Percentiles rank a stretch among this genome's conserved stretches.
Conservation (phyloP, 768 basidiomycete genomes). For the Boletus eberwhitei region DNA sequence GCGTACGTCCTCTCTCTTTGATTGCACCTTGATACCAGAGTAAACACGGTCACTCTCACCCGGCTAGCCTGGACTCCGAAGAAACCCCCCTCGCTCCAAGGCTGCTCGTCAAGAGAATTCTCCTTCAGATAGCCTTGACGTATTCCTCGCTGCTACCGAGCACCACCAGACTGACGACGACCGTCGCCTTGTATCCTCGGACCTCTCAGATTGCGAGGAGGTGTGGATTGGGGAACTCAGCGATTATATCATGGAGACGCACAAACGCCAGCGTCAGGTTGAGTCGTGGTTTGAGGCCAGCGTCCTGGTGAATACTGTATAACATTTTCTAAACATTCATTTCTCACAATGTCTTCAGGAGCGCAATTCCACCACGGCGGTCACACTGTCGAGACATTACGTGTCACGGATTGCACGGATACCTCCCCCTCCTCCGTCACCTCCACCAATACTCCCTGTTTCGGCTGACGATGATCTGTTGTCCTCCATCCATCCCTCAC, state of each 20-base stretch:
- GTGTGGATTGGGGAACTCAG: slow-evolving; percentile 70
- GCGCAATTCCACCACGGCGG: slow-evolving; percentile 62
- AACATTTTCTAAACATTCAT: not conserved
- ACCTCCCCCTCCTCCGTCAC: slow-evolving; percentile 40
- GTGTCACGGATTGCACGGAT: slow-evolving; percentile 43
- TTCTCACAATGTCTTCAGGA: slow-evolving; percentile 45
- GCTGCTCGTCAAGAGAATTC: slow-evolving; percentile 29
- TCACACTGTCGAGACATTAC: slow-evolving; percentile 34
- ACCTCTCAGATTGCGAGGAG: slow-evolving; percentile 78
- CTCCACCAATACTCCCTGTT: slow-evolving; percentile 29
- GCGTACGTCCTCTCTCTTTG: slow-evolving; percentile 44
- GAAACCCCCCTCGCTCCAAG: slow-evolving; percentile 39
- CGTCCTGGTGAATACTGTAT: slow-evolving; percentile 46
- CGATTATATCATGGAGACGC: slow-evolving; percentile 68
- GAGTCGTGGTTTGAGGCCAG: slow-evolving; percentile 71
- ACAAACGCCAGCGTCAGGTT: slow-evolving; percentile 69
- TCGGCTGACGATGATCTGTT: slow-evolving; percentile 35
- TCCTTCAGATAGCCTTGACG: slow-evolving; percentile 22
- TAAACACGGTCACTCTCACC: not conserved
- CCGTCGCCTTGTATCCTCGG: slow-evolving; percentile 56
- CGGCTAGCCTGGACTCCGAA: slow-evolving; percentile 40
- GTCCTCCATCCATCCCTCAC: slow-evolving; percentile 37
- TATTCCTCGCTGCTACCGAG: slow-evolving; percentile 15
- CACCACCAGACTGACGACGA: slow-evolving; percentile 39
- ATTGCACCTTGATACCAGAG: not conserved